phyloP scores from a whole-genome alignment of 2,329 filamentous ascomycete genomes.

The Aspergillus jensenii region DNA sequence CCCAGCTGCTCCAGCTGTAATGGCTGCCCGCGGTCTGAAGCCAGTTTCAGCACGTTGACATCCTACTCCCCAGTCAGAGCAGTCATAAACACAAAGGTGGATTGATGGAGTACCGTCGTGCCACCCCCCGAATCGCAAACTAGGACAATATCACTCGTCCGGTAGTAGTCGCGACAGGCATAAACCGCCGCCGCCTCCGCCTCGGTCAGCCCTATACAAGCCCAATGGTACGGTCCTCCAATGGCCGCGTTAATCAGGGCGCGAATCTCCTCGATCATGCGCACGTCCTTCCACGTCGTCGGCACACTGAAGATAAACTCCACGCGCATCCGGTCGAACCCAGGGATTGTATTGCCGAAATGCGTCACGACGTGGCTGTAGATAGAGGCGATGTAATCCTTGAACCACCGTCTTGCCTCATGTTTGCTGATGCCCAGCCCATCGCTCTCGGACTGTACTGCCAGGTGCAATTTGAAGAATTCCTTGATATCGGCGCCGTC shows the following conservation, averaged over 20 bases:
- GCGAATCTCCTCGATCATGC: constrained; percentile 37
- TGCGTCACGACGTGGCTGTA: constrained; percentile 31
- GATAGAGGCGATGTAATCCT: constrained; percentile 35
- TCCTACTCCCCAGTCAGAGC: constrained; percentile 21
- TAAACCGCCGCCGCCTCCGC: constrained; percentile 56
- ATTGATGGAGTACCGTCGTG: constrained; percentile 31
- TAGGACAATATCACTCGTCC: constrained; percentile 46
- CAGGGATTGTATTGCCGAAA: constrained; percentile 25
- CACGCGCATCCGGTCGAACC: constrained; percentile 28
- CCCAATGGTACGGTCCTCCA: constrained; percentile 35
- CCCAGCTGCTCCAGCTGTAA: constrained; percentile 27
- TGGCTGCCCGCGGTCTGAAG: constrained; percentile 23
- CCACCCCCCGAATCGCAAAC: constrained; percentile 55
- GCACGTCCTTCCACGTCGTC: constrained; percentile 42
- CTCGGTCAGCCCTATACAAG: constrained; percentile 51
- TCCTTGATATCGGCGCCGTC: constrained; percentile 26
- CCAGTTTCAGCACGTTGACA: constrained; percentile 30
- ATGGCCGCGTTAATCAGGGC: constrained; percentile 30
- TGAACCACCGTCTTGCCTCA: constrained; percentile 29
- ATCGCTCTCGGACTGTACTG: constrained; percentile 25
- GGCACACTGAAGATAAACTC: constrained; percentile 46
- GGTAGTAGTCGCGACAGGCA: constrained; percentile 36
- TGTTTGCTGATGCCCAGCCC: constrained; percentile 21
- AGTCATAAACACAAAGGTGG: not conserved
- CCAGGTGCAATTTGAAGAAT: constrained; percentile 41